Conservation (phyloP, 192 early-diverging fungal genomes). For the Gamsiella multidivaricata region DNA sequence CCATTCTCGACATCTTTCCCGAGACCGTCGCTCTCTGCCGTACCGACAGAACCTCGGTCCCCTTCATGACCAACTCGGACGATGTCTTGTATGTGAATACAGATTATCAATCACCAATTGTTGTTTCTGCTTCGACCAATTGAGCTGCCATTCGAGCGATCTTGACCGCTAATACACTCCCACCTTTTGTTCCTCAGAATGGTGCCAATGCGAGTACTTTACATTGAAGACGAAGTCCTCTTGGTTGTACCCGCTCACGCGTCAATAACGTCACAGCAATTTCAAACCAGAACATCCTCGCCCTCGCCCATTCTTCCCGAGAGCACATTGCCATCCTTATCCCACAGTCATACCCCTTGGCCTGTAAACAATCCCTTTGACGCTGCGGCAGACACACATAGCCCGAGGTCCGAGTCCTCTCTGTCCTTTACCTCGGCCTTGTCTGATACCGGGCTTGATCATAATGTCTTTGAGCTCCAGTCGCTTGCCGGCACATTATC, state of each 20-base stretch:
- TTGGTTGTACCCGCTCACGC: conserved; percentile 5
- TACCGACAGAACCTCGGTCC: neutral
- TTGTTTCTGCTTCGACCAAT: no score
- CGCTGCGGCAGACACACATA: no score
- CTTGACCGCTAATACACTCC: neutral
- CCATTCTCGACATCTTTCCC: conserved; percentile 30
- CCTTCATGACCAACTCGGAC: conserved; percentile 19
- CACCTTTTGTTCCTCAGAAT: neutral
- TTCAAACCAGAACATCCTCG: neutral
- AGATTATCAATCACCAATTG: no score
- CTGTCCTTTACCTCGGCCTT: no score
- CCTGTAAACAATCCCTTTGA: no score
- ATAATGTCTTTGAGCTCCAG: no score
- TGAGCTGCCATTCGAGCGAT: no score
- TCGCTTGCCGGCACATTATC: neutral
- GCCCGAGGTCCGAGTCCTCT: no score
- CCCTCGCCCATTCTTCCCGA: neutral
- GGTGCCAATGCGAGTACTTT: conserved; percentile 21
- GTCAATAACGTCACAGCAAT: neutral
- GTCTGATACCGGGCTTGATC: no score
- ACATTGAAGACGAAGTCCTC: conserved; percentile 1
- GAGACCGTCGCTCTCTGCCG: conserved; percentile 4
- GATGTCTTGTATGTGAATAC: conserved; percentile 18
- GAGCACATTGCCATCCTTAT: neutral
- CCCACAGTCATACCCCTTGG: no score